phyloP scores from a whole-genome alignment of 2,329 filamentous ascomycete species.

The Grosmannia penicillata region DNA sequence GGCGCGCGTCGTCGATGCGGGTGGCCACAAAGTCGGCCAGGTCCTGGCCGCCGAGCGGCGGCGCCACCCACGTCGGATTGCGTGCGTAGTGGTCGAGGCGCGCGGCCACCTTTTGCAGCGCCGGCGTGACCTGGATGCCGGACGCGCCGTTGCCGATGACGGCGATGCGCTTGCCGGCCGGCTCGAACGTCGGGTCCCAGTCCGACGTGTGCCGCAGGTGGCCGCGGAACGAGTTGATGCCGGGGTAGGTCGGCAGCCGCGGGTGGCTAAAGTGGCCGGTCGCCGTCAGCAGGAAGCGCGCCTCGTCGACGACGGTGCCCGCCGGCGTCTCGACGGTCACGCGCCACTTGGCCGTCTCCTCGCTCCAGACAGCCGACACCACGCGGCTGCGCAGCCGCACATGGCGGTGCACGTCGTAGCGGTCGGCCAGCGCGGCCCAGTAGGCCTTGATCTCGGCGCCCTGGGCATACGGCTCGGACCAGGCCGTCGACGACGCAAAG shows the following conservation, averaged over 20 bases:
- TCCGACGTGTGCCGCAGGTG: conserved; percentile 1
- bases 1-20: not conserved
- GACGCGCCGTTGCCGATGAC: conserved; percentile 10
- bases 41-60: not conserved
- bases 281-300: conserved; percentile 7
- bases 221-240: conserved; percentile 1
- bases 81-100: conserved; percentile 8
- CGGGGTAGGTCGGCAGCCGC: conserved; percentile 1
- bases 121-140: conserved; percentile 7
- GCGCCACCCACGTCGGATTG: conserved; percentile 6
- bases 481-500: conserved; percentile 9
- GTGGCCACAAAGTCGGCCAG: not conserved
- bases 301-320: conserved; percentile 17
- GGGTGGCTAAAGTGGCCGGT: conserved; percentile 2
- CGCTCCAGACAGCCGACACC: conserved; percentile 3
- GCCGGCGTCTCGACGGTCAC: conserved; percentile 13
- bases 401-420: conserved; percentile 2
- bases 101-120: not conserved
- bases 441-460: conserved; percentile 10
- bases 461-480: conserved; percentile 9
- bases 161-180: conserved; percentile 6
- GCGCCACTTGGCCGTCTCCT: conserved; percentile 2
- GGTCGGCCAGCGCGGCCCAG: conserved; percentile 3
- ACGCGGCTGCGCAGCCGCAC: not conserved
- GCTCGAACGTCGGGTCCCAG: conserved; percentile 1